phyloP scores from a whole-genome alignment of 2,329 filamentous ascomycete genomes.

The Nemania sp. region DNA sequence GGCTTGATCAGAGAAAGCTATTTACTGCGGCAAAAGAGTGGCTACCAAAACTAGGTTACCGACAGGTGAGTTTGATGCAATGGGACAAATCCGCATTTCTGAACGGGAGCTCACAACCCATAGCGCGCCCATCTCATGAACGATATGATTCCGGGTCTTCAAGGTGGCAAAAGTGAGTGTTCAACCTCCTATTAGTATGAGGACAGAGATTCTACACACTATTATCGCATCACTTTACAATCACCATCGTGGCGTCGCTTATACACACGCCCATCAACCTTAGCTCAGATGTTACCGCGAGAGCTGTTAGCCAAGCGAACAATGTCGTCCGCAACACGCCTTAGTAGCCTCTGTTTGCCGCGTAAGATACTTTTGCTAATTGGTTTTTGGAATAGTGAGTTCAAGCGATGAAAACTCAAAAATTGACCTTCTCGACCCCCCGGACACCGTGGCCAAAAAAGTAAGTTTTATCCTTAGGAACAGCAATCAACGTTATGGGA shows the following conservation, averaged over 20 bases:
- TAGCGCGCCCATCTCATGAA: constrained; percentile 77
- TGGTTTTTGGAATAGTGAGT: constrained; percentile 63
- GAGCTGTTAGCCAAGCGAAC: not conserved
- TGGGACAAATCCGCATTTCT: not conserved
- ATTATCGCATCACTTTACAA: no score
- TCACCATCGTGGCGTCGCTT: not conserved
- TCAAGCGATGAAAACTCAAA: constrained; percentile 73
- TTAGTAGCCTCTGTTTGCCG: not conserved
- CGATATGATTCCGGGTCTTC: constrained; percentile 88
- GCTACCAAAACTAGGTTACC: constrained; percentile 87
- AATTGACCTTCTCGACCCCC: constrained; percentile 88
- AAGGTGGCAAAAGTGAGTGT: constrained; percentile 76
- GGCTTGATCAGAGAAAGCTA: constrained; percentile 86
- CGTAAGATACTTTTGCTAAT: constrained; percentile 7
- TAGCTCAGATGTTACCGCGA: not conserved
- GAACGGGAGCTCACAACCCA: constrained; percentile 1
- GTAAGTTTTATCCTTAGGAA: constrained; percentile 1
- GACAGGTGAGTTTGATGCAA: constrained; percentile 52
- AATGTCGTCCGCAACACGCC: not conserved
- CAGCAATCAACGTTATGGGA: no score
- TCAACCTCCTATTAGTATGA: not conserved
- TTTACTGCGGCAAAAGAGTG: constrained; percentile 88
- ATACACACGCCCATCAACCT: not conserved
- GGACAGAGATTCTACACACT: not conserved
- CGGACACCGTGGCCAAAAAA: constrained; percentile 82